Conservation (phyloP, 2,329 filamentous ascomycete species). For the Sordariomycetes sp. region DNA sequence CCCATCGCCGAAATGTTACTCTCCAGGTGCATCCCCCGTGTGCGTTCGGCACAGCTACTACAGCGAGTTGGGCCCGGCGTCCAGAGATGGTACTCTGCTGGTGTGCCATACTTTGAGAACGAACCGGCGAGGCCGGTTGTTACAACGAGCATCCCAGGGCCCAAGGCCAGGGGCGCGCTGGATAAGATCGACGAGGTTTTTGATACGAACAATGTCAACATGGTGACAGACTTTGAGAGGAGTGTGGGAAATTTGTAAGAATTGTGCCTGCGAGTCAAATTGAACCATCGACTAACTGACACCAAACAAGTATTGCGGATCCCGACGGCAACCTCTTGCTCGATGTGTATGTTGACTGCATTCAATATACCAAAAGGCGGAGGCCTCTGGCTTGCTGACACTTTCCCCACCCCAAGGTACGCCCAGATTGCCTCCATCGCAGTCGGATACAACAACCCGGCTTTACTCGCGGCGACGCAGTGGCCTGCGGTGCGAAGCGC, state of each 20-base stretch:
- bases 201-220: constrained; percentile 77
- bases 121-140: constrained; percentile 43
- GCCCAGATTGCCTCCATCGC: constrained; percentile 79
- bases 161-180: constrained; percentile 58
- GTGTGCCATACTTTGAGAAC: constrained; percentile 25
- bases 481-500: constrained; percentile 63
- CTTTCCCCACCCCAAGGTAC: too few species aligned
- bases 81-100: neutral
- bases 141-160: constrained; percentile 61
- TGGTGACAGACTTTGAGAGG: constrained; percentile 65
- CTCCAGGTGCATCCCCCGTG: too few species aligned
- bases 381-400: neutral
- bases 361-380: too few species aligned
- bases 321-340: constrained; percentile 61
- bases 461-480: constrained; percentile 52
- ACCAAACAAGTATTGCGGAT: constrained; percentile 45
- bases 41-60: too few species aligned
- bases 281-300: too few species aligned
- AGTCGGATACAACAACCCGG: constrained; percentile 71
- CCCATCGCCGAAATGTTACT: too few species aligned
- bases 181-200: constrained; percentile 68
- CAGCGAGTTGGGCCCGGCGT: too few species aligned
- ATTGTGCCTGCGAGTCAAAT: too few species aligned
- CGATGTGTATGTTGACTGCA: constrained; percentile 46
- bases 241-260: constrained; percentile 63